Conservation (phyloP, 2,329 filamentous ascomycete species). For the Fusarium poae region DNA sequence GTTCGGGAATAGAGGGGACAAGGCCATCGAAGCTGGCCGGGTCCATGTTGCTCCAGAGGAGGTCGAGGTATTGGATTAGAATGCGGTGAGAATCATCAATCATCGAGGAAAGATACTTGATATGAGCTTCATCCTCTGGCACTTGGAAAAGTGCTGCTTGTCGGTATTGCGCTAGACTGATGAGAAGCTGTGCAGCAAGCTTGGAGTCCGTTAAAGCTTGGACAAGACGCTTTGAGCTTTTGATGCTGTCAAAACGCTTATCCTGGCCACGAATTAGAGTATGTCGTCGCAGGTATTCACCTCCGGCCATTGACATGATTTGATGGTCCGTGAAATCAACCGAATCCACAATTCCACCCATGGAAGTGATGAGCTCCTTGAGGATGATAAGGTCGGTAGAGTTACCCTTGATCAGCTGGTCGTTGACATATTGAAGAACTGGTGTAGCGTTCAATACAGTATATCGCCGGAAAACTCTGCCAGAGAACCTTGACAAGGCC, state of each 20-base stretch:
- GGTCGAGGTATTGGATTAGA: slow-evolving; percentile 88
- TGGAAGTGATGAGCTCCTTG: slow-evolving; percentile 88
- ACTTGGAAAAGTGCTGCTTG: slow-evolving; percentile 85
- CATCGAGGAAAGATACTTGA: slow-evolving; percentile 89
- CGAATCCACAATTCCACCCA: slow-evolving; percentile 92
- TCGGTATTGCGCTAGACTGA: slow-evolving; percentile 90
- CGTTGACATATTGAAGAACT: slow-evolving; percentile 88
- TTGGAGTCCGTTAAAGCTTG: slow-evolving; percentile 81
- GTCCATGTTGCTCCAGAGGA: slow-evolving; percentile 83
- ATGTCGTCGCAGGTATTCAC: slow-evolving; percentile 81
- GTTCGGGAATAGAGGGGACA: slow-evolving; percentile 78
- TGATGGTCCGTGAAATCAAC: slow-evolving; percentile 90
- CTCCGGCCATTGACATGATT: slow-evolving; percentile 88
- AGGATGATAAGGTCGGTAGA: slow-evolving; percentile 92
- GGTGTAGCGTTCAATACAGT: slow-evolving; percentile 85
- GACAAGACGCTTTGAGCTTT: slow-evolving; percentile 83
- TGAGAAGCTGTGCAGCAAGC: slow-evolving; percentile 84
- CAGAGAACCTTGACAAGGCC: slow-evolving; percentile 89
- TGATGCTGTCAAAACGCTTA: slow-evolving; percentile 79
- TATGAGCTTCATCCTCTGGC: slow-evolving; percentile 78
- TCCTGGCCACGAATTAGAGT: slow-evolving; percentile 86
- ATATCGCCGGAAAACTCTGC: slow-evolving; percentile 89
- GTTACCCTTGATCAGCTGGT: slow-evolving; percentile 84
- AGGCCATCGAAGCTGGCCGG: slow-evolving; percentile 81
- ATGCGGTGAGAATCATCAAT: slow-evolving; percentile 91